Evolutionary conservation across 2,329 filamentous ascomycete genomes (phyloP).

Genomic region (Talaromyces sp.): DNA sequence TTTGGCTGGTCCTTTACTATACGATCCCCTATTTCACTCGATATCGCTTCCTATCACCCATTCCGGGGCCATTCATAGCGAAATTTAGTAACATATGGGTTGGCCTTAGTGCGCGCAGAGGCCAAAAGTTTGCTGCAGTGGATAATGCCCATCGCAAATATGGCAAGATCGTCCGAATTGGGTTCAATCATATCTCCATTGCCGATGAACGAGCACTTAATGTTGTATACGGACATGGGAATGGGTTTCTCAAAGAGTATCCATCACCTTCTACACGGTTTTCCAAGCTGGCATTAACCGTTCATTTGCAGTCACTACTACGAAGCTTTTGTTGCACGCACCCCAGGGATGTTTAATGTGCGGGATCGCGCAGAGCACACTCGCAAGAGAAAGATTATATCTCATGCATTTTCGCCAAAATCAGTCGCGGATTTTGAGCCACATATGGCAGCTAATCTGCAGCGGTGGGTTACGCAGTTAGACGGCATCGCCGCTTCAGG

Average conservation of each 20-base stretch:
- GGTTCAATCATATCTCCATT: conserved; percentile 29
- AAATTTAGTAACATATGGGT: conserved; percentile 28
- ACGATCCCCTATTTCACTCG: conserved; percentile 21
- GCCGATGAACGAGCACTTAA: conserved; percentile 23
- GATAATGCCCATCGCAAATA: conserved; percentile 44
- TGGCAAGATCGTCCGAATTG: conserved; percentile 25
- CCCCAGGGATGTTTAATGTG: conserved; percentile 38
- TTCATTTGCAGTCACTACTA: conserved; percentile 24
- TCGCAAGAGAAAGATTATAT: conserved; percentile 39
- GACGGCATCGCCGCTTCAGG: conserved; percentile 16
- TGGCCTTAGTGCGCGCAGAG: conserved; percentile 17
- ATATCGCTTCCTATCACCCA: conserved; percentile 8
- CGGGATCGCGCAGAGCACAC: conserved; percentile 37
- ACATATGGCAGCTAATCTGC: conserved; percentile 32
- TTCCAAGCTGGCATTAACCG: neutral
- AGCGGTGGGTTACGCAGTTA: conserved; percentile 22
- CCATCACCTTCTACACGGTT: neutral
- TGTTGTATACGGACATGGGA: conserved; percentile 33
- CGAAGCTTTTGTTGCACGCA: conserved; percentile 37
- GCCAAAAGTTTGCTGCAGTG: conserved; percentile 37
- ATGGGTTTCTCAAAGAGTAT: conserved; percentile 35
- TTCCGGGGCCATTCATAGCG: conserved; percentile 22
- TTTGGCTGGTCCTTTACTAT: conserved; percentile 19
- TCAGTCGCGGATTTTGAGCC: conserved; percentile 36
- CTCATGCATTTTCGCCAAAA: conserved; percentile 37